Percentiles rank a stretch among this genome's conserved stretches.
phyloP scores from a whole-genome alignment of 83 land plant species.

The Isoetes engelmannii region DNA sequence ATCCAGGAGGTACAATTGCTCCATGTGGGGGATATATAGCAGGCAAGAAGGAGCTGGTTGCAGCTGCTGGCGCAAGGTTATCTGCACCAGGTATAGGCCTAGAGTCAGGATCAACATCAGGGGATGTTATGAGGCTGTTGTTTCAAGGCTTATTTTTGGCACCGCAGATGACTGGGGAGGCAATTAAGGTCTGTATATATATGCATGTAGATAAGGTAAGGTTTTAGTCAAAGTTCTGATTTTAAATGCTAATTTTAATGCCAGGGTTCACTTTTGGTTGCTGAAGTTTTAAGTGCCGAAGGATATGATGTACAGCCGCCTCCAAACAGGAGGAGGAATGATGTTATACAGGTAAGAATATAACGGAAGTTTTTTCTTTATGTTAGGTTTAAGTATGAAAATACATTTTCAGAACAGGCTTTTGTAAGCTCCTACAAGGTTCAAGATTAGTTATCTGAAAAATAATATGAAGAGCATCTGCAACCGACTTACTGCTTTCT shows the following conservation, averaged over 20 bases:
- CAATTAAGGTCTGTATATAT: conserved; percentile 57
- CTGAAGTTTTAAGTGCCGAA: conserved; percentile 77
- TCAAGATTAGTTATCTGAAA: not conserved
- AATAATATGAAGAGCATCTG: too few species aligned
- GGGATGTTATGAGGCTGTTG: conserved; percentile 64
- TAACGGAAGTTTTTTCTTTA: not conserved
- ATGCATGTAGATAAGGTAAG: not conserved
- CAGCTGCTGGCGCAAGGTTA: conserved; percentile 81
- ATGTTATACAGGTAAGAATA: conserved; percentile 65
- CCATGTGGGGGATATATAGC: conserved; percentile 97
- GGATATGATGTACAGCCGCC: conserved; percentile 73
- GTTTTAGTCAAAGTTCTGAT: not conserved
- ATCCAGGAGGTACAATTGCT: conserved; percentile 93
- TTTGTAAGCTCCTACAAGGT: not conserved
- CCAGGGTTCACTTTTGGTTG: conserved; percentile 73
- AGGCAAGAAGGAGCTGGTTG: conserved; percentile 63
- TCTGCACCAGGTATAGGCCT: conserved; percentile 91
- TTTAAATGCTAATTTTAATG: not conserved
- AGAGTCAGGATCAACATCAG: conserved; percentile 74
- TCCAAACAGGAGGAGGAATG: conserved; percentile 60
- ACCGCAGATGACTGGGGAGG: conserved; percentile 96
- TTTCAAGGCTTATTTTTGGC: conserved; percentile 85
- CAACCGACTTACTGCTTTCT: too few species aligned
- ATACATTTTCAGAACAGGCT: not conserved
- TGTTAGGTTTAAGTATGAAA: not conserved